Evolutionary conservation across 1,284 basidiomycete genomes (phyloP), one percentile per base, ranked within the genome.

Genomic region (Trichosporon faecale): DNA sequence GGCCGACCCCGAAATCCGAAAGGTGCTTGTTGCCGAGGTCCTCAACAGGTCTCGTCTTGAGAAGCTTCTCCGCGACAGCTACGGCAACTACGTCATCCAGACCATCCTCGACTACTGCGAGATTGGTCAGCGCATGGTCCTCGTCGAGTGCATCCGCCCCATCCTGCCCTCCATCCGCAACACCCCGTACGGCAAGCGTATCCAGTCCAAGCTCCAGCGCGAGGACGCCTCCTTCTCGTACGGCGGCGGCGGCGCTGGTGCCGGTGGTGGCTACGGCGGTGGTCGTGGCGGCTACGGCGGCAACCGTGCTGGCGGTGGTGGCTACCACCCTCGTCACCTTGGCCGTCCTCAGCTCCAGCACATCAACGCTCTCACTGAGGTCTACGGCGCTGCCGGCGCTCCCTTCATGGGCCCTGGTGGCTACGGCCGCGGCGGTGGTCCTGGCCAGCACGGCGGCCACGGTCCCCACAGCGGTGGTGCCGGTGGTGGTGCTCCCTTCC

Each of bases 101-200:
- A 98, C 95, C 70, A 95, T 95, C 52, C 86, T 98, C 71, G 95
- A 98, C 81, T 98, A 97, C 76, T 94, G 95, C 65, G 95, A 97
- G 76, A 91, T 94, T 37, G 86, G 83, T 25, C 95, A 98, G 83
- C 91, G 95, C 63, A 90, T 85, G 82, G 80, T 84, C 25, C 89
- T 98, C 55, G 93, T 98, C 40, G 94, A 97, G 80, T 93, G 93
- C 76, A 98, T 98, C 80, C 91, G 95, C 67, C 95, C 95, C n/a
- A 94, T 97, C 72, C 87, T 98, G 33, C 95, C 94, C 2, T 88
- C 97, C 74, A 97, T 98, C 80, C 91, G 95, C 78, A 98, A 97
- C 85, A 98, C 95, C 4, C 95, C 95, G 3, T 98, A 98, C 78
- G 95, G 95, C 77, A 98, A 98, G 86, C 91, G 95, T 67, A 98